A percentile compares a stretch with the other conserved stretches of the same genome.
Conservation (phyloP, 1,284 basidiomycete species). For the Cutaneotrichosporon dermatis region DNA sequence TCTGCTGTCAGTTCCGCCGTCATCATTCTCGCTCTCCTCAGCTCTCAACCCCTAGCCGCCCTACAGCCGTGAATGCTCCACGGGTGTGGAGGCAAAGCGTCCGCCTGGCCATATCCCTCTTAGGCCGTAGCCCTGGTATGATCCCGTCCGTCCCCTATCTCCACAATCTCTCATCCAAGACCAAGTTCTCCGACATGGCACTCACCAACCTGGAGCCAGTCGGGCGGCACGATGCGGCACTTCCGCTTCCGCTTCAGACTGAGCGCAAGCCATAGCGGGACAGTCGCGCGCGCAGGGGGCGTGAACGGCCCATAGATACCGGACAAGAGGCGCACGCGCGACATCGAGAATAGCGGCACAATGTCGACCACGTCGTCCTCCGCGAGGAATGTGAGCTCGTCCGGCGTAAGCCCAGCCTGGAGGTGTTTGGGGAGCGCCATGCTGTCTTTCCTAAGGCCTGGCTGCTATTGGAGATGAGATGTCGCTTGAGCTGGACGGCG, state of each 20-base stretch:
- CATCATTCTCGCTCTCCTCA: not conserved
- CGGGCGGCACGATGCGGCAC: constrained; percentile 82
- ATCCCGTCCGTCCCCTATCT: too few relatives aligned
- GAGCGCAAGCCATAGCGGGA: constrained; percentile 92
- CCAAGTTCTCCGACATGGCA: constrained; percentile 8
- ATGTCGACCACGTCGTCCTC: constrained; percentile 76
- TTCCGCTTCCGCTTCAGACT: constrained; percentile 91
- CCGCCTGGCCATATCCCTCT: too few relatives aligned
- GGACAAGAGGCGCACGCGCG: constrained; percentile 78
- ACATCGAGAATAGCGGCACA: constrained; percentile 79
- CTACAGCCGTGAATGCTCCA: too few relatives aligned
- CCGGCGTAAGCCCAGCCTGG: constrained; percentile 47
- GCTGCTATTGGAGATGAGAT: not conserved
- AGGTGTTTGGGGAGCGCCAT: constrained; percentile 51
- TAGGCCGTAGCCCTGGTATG: too few relatives aligned
- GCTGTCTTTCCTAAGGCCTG: not conserved
- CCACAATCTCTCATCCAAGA: not conserved
- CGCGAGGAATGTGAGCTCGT: constrained; percentile 80
- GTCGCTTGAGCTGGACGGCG: too few relatives aligned
- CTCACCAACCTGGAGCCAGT: constrained; percentile 81
- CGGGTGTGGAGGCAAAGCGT: too few relatives aligned
- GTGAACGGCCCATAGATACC: constrained; percentile 88
- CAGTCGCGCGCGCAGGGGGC: constrained; percentile 72
- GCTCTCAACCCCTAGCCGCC: too few relatives aligned
- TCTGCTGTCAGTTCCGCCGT: constrained; percentile 53